Conservation (phyloP, 441 rosid genomes). For the Eugenia klotzschiana region DNA sequence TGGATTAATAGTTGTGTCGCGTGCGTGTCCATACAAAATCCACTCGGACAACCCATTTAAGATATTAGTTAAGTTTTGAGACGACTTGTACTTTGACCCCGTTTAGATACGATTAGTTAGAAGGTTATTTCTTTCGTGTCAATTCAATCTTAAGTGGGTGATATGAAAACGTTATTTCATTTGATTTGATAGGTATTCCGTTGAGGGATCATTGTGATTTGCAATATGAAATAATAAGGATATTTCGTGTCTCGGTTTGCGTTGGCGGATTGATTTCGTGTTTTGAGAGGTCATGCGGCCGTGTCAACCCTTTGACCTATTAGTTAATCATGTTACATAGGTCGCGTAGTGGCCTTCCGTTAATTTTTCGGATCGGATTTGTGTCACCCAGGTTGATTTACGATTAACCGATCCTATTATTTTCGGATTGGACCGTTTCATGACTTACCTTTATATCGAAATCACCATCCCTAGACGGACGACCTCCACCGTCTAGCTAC, state of each 20-base stretch:
- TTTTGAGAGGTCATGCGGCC: not conserved
- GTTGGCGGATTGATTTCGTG: rapidly evolving
- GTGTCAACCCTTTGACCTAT: rapidly evolving
- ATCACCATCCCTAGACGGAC: not conserved
- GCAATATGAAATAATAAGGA: not conserved
- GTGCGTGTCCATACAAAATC: not conserved
- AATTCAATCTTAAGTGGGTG: not conserved
- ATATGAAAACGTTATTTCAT: not conserved
- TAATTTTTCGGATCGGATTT: not conserved
- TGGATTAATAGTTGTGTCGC: not conserved
- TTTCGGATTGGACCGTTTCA: not conserved
- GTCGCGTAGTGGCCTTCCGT: rapidly evolving
- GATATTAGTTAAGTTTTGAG: not conserved
- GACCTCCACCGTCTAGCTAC: not conserved
- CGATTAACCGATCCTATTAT: not conserved
- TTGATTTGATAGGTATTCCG: not conserved
- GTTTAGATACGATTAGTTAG: not conserved
- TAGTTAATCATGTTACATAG: not conserved
- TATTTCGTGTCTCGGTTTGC: not conserved
- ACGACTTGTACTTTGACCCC: not conserved
- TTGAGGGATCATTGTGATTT: not conserved
- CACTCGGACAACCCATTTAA: not conserved
- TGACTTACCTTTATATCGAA: not conserved
- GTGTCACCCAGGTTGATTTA: not conserved
- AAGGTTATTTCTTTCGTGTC: not conserved